Conservation (phyloP, 805 yeast genomes). For the Maudiozyma bulderi region DNA sequence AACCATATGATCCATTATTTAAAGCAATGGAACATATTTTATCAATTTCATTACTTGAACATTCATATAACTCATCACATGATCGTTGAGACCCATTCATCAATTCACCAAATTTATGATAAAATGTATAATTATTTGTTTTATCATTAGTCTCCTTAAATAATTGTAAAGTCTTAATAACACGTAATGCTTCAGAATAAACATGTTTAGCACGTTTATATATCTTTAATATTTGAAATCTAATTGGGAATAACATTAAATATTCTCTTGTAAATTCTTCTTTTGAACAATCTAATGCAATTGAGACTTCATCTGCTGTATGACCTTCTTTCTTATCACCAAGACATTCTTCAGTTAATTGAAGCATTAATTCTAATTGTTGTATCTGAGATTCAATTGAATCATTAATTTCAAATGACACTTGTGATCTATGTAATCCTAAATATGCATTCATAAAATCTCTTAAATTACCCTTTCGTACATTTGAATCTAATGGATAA, state of each 20-base stretch:
- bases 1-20: conserved; percentile 52
- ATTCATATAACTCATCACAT: conserved; percentile 38
- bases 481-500: conserved; percentile 14
- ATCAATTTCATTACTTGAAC: conserved; percentile 49
- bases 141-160: conserved; percentile 21
- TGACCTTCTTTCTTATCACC: conserved; percentile 37
- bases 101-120: conserved; percentile 39
- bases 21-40: conserved; percentile 45
- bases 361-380: conserved; percentile 34
- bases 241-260: conserved; percentile 47
- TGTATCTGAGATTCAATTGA: conserved; percentile 35
- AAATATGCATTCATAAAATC: conserved; percentile 51
- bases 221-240: conserved; percentile 45
- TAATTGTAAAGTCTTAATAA: conserved; percentile 38
- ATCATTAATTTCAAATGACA: conserved; percentile 36
- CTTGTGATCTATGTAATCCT: conserved; percentile 14
- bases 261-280: conserved; percentile 38
- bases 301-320: conserved; percentile 40
- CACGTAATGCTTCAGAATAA: conserved; percentile 51
- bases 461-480: conserved; percentile 45
- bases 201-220: conserved; percentile 56
- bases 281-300: conserved; percentile 32
- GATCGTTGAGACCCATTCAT: conserved; percentile 55
- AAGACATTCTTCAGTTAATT: conserved; percentile 36
- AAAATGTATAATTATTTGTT: conserved; percentile 27